Evolutionary conservation across 1,284 basidiomycete species (phyloP).

Genomic region (Apiotrichum montevideense): DNA sequence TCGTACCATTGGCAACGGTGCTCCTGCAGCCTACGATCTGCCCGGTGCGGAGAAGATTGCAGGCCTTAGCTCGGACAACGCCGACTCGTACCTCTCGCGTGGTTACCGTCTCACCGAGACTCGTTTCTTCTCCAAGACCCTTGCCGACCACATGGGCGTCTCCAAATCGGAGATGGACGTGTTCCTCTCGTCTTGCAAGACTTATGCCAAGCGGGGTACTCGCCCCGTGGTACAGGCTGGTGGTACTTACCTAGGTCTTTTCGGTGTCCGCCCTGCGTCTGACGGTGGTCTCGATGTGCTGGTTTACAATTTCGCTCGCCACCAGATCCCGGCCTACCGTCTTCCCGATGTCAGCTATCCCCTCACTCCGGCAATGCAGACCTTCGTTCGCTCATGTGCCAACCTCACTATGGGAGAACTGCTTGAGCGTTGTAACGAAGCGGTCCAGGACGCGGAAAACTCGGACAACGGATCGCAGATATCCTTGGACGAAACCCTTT

Average conservation of each 20-base stretch:
- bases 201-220: conserved; percentile 51
- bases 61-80: conserved; percentile 32
- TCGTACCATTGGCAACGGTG: conserved; percentile 45
- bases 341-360: conserved; percentile 49
- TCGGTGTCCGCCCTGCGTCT: conserved; percentile 49
- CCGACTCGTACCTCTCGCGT: conserved; percentile 48
- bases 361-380: conserved; percentile 45
- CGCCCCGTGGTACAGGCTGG: conserved; percentile 50
- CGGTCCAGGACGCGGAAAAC: conserved; percentile 38
- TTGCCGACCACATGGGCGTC: conserved; percentile 50
- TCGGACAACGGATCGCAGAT: conserved; percentile 31
- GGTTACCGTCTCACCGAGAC: conserved; percentile 52
- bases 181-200: conserved; percentile 50
- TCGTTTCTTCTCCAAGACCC: conserved; percentile 49
- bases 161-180: conserved; percentile 50
- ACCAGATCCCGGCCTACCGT: conserved; percentile 53
- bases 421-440: conserved; percentile 44
- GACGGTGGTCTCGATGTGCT: conserved; percentile 47
- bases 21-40: conserved; percentile 27
- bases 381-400: conserved; percentile 46
- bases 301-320: conserved; percentile 52
- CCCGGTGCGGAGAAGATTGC: conserved; percentile 25
- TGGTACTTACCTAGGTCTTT: conserved; percentile 51
- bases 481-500: conserved; percentile 45
- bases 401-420: conserved; percentile 49